A percentile compares a stretch with the other conserved stretches of the same genome.
phyloP scores from a whole-genome alignment of 2,329 filamentous ascomycete genomes.

The Laburnicola sp. region DNA sequence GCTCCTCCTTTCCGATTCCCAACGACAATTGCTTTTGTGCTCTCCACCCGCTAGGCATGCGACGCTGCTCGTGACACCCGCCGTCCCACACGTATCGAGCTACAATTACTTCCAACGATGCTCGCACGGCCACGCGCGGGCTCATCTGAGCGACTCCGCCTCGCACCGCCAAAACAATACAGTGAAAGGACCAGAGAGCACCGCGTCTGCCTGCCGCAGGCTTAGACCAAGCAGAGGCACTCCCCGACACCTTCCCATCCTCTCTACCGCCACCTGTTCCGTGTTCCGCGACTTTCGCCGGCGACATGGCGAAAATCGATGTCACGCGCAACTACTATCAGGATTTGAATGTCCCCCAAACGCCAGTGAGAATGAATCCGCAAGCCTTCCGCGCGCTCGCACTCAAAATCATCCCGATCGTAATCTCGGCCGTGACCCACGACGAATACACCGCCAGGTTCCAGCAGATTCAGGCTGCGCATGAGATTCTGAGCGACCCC shows the following conservation, averaged over 20 bases:
- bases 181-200: conserved; percentile 17
- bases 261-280: conserved; percentile 1
- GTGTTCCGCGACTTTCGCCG: conserved; percentile 15
- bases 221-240: conserved; percentile 1
- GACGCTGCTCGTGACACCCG: conserved; percentile 22
- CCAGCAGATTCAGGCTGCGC: conserved; percentile 81
- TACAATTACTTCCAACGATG: conserved; percentile 24
- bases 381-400: conserved; percentile 86
- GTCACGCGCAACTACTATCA: conserved; percentile 78
- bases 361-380: conserved; percentile 77
- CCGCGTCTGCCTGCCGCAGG: conserved; percentile 23
- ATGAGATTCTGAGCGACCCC: conserved; percentile 72
- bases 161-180: conserved; percentile 23
- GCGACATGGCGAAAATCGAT: conserved; percentile 69
- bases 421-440: conserved; percentile 74
- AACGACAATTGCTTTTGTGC: conserved; percentile 6
- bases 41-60: conserved; percentile 25
- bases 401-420: conserved; percentile 83
- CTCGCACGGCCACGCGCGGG: conserved; percentile 31
- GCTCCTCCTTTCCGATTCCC: neutral
- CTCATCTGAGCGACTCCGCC: conserved; percentile 41
- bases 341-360: conserved; percentile 72
- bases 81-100: neutral
- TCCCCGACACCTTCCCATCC: neutral
- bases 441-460: conserved; percentile 78